Evolutionary conservation across 768 basidiomycete species (phyloP), one percentile per base, ranked within the genome.

Genomic region (Tulasnella sp.): DNA sequence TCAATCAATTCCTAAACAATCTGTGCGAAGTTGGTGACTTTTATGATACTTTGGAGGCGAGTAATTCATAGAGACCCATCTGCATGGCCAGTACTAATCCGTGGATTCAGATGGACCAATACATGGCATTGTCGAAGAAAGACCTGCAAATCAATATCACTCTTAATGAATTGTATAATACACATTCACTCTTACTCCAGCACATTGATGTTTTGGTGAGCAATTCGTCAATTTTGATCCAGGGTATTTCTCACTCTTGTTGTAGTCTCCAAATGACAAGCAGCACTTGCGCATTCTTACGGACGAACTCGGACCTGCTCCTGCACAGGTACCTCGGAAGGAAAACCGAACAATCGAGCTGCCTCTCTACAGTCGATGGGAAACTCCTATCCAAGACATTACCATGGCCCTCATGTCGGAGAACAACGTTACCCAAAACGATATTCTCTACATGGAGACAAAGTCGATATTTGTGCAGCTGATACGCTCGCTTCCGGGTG

Each of bases 391-490:
- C 40, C 95, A 98, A 59, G 95, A 99, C 63, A 81, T 98, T 40
- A 88, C 93, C 57, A 92, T 83, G 37, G 89, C 93, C 1, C 76
- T 99, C 52, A 91, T 98, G 82, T 68, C 68, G 4, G 72, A 73
- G 57, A 91, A 92, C 65, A 87, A 89, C 22, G 84, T 99, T 25
- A 96, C 95, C 20, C 90, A 91, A 39, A 85, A 85, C 63, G 95
- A 99, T 67, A 93, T 99, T 79, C 78, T 98, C 27, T 99, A 98
- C 71, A 96, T 98, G 91, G 95, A 99, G 65, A 87, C 95, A 51
- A 99, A 99, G 70, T 96, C 93, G 5, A 98, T 98, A 62, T 91
- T 99, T 58, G 95, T 98, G 28, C 91, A 96, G 64, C 78, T 98
- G 47, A 80, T 99, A 51, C 91, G 95, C 58, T 98, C 92, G 28